These are phyloP conservation scores for Balansia obtecta DNA, from an alignment of 2,329 filamentous ascomycete genomes.

Conservation along the genomic window DNA sequence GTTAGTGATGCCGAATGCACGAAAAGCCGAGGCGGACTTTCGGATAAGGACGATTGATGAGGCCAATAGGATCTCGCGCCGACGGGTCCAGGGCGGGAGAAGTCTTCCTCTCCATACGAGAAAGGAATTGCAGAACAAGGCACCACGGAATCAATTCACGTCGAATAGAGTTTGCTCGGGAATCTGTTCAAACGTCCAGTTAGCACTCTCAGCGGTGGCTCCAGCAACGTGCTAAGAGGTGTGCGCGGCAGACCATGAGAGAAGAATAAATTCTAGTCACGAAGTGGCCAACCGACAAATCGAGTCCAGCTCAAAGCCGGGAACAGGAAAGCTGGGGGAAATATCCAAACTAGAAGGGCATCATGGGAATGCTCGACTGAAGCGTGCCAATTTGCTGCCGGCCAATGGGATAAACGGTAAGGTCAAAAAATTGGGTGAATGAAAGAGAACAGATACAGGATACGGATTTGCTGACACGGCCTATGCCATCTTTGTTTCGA, in stretches of 20 bases:
- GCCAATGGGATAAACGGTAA: not conserved
- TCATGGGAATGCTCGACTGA: not conserved
- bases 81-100: not conserved
- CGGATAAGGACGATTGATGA: not conserved
- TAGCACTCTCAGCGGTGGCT: conserved; percentile 3
- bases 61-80: conserved; percentile 1
- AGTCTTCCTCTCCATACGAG: not conserved
- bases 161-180: conserved; percentile 1
- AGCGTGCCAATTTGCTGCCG: not conserved
- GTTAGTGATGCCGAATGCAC: not conserved
- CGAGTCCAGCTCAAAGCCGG: not conserved
- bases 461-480: not conserved
- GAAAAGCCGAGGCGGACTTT: not conserved
- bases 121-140: not conserved
- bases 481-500: not conserved
- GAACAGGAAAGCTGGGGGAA: not conserved
- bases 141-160: not conserved
- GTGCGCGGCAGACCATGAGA: conserved; percentile 3
- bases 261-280: not conserved
- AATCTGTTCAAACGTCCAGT: conserved; percentile 2
- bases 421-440: not conserved
- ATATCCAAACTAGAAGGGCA: no score
- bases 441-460: not conserved
- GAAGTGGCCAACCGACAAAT: not conserved
- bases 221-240: not conserved